Evolutionary conservation across 176 grass and related monocot genomes (phyloP), one percentile per base, ranked within the genome.

Genomic region (Areca catechu): DNA sequence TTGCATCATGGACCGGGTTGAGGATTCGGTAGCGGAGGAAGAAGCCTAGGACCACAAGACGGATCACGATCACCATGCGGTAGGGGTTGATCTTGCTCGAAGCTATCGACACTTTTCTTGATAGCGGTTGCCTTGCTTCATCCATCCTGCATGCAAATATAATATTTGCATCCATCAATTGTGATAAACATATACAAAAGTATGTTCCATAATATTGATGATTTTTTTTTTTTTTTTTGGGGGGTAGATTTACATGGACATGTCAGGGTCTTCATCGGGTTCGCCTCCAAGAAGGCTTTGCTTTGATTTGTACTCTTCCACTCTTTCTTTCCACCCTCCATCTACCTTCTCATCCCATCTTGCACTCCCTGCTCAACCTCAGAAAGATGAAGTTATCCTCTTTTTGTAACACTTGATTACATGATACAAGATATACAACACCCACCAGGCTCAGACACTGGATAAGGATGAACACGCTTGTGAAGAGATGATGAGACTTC

Each of bases 301-400:
- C 62, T 89, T 98, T 50, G 93, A 92, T 69, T 98, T 98, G 88
- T 88, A 98, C 19, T 98, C 93, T 54, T 98, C 93, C 93, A 98
- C 92, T 60, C 93, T 77, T 68, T 92, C 93, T 83, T 98, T 98
- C 93, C 93, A 98, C 61, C 84, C 73, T 49, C 72, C 74, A 19
- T 98, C 93, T 54, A 75, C 85, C 66, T 88, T 92, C 49, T 89
- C 93, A 56, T 92, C 93, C 80, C 81, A 85, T 51, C 72, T 98
- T 16, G 76, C 80, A 50, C 93, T 98, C 65, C 88, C 93, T 97
- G 66, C 29, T 53, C 22, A 47, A 15, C 18, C 25, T 29, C 63
- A 15, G 9, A 43, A 43, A 43, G 34, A 43, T 43, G 0, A 12
- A 43, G 34, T 43, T 12, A 43, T 43, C 34, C 34, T 43, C 34